These are phyloP conservation scores for Daldinia loculata DNA, from an alignment of 495 filamentous ascomycete species.

Conservation along the genomic window DNA sequence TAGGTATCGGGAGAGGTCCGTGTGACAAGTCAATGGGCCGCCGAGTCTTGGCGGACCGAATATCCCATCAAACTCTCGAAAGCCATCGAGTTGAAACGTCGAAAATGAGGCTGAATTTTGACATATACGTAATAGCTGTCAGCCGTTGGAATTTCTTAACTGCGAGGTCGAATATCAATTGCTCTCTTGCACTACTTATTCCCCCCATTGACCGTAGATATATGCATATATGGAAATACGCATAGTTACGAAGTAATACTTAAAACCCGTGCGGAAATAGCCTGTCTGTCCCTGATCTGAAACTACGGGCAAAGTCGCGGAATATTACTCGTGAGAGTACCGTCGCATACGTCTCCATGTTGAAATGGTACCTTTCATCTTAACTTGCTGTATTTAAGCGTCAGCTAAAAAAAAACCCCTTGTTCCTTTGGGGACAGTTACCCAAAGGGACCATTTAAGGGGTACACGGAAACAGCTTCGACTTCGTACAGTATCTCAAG, in stretches of 20 bases:
- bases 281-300: slow-evolving; percentile 4
- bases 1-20: slow-evolving; percentile 5
- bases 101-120: slow-evolving; percentile 34
- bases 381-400: slow-evolving; percentile 13
- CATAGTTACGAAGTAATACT: background rate
- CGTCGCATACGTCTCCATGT: background rate
- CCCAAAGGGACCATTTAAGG: slow-evolving; percentile 2
- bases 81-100: slow-evolving; percentile 14
- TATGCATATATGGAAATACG: background rate
- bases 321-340: slow-evolving; percentile 7
- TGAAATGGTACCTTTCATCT: slow-evolving; percentile 23
- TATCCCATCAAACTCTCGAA: slow-evolving; percentile 11
- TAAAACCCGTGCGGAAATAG: background rate
- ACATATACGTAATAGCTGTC: background rate
- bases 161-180: background rate
- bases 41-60: slow-evolving; percentile 23
- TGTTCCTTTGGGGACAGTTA: background rate
- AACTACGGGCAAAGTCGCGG: slow-evolving; percentile 29
- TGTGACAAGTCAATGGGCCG: slow-evolving; percentile 19
- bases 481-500: slow-evolving; percentile 3
- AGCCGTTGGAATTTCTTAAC: background rate
- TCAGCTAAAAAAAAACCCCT: slow-evolving; percentile 25
- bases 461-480: slow-evolving; percentile 12
- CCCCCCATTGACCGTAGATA: background rate
- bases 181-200: background rate